Conservation (phyloP, 306 rosid species). For the Sphenostylis stenocarpa region DNA sequence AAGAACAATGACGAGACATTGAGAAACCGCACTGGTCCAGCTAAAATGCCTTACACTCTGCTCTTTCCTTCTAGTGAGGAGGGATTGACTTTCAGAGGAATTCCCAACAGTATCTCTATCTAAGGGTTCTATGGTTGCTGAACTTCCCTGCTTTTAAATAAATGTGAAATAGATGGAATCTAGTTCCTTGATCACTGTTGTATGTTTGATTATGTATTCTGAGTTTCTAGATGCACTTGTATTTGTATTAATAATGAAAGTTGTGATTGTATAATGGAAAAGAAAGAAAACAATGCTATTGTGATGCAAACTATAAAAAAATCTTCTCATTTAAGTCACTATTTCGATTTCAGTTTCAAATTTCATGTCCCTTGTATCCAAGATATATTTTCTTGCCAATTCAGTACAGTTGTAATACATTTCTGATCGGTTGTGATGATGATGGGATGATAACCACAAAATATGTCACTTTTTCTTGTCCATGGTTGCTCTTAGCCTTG, state of each 20-base stretch:
- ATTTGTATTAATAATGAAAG: neutral
- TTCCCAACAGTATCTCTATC: slow-evolving; percentile 68
- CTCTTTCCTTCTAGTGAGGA: slow-evolving; percentile 55
- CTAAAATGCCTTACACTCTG: slow-evolving; percentile 62
- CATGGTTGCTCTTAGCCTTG: too few relatives aligned
- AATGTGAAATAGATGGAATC: neutral
- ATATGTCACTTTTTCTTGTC: too few relatives aligned
- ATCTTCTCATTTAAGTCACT: neutral
- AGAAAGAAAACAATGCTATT: neutral
- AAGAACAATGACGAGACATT: slow-evolving; percentile 20
- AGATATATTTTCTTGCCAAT: too few relatives aligned
- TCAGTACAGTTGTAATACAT: too few relatives aligned
- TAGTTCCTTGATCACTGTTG: neutral
- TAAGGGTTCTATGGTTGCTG: neutral
- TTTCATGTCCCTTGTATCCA: too few relatives aligned
- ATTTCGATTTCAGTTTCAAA: neutral
- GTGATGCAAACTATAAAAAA: neutral
- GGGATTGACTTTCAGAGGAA: slow-evolving; percentile 68
- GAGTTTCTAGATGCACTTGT: neutral
- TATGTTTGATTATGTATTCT: neutral
- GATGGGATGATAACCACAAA: too few relatives aligned
- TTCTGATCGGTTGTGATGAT: too few relatives aligned
- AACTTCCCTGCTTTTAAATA: neutral
- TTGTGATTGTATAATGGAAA: neutral
- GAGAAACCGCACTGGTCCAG: slow-evolving; percentile 38